Conservation (phyloP, 176 grass and related monocot species). For the Microstegium vimineum region DNA sequence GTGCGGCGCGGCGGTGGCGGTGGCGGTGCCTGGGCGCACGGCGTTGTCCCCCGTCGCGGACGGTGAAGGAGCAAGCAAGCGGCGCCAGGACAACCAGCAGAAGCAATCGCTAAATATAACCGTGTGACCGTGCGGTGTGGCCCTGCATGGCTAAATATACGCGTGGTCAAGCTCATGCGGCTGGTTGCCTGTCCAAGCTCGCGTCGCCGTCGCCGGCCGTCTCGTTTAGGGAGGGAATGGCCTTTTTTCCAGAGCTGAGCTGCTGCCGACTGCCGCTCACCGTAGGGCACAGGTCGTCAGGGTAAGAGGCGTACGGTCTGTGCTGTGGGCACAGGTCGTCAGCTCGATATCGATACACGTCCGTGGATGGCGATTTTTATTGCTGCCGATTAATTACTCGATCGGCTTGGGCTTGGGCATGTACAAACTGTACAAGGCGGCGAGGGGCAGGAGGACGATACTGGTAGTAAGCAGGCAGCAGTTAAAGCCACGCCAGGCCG, state of each 20-base stretch:
- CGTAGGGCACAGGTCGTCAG: background rate
- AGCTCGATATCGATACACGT: background rate
- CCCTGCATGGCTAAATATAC: background rate
- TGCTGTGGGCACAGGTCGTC: background rate
- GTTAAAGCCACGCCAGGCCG: background rate
- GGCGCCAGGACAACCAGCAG: background rate
- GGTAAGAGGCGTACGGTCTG: background rate
- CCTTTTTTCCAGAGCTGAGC: background rate
- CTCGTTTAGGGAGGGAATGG: background rate
- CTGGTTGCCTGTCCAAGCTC: background rate
- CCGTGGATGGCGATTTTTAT: background rate
- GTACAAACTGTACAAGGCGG: too few species aligned
- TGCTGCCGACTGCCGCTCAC: background rate
- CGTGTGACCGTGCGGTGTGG: background rate
- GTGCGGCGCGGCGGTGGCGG: background rate
- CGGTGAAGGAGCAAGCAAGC: background rate
- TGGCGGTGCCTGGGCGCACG: background rate
- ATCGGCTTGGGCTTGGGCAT: background rate
- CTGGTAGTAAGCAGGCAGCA: background rate
- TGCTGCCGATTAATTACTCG: background rate
- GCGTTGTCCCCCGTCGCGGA: background rate
- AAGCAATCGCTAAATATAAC: constrained; percentile 4
- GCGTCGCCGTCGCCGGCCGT: background rate
- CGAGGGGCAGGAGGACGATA: rapidly evolving
- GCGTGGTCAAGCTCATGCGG: background rate